Conservation (phyloP, 2,329 filamentous ascomycete genomes). For the Botrytis byssoidea region DNA sequence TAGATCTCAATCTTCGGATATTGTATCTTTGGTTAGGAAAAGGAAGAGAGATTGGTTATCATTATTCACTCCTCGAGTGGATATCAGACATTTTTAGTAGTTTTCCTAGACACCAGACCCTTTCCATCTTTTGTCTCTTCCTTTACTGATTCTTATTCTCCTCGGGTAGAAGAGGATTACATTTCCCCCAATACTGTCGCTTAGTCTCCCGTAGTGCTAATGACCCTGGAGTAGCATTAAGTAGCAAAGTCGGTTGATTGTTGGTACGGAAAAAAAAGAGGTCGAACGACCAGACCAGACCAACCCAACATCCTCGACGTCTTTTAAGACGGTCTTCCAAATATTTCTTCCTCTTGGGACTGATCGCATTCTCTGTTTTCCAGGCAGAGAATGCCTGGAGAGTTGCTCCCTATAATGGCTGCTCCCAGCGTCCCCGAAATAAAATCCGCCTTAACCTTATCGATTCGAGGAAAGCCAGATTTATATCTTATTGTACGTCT, state of each 20-base stretch:
- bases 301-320: slow-evolving; percentile 16
- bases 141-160: slow-evolving; percentile 1
- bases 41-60: background rate
- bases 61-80: background rate
- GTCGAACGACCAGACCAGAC: slow-evolving; percentile 7
- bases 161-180: slow-evolving; percentile 7
- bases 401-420: slow-evolving; percentile 40
- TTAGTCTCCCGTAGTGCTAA: slow-evolving; percentile 18
- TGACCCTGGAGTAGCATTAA: slow-evolving; percentile 8
- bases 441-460: slow-evolving; percentile 26
- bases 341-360: slow-evolving; percentile 24
- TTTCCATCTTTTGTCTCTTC: background rate
- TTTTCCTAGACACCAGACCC: background rate
- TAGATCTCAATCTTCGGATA: background rate
- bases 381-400: slow-evolving; percentile 40
- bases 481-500: slow-evolving; percentile 41
- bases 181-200: slow-evolving; percentile 14
- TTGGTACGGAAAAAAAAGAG: slow-evolving; percentile 13
- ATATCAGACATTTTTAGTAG: background rate
- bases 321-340: slow-evolving; percentile 22
- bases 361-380: slow-evolving; percentile 31
- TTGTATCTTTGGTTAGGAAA: background rate
- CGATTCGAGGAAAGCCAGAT: slow-evolving; percentile 38
- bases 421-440: slow-evolving; percentile 33
- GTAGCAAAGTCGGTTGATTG: slow-evolving; percentile 17